Evolutionary conservation across 2,329 filamentous ascomycete genomes (phyloP), one percentile per base, ranked within the genome.

Genomic region (Xylaria sp.): DNA sequence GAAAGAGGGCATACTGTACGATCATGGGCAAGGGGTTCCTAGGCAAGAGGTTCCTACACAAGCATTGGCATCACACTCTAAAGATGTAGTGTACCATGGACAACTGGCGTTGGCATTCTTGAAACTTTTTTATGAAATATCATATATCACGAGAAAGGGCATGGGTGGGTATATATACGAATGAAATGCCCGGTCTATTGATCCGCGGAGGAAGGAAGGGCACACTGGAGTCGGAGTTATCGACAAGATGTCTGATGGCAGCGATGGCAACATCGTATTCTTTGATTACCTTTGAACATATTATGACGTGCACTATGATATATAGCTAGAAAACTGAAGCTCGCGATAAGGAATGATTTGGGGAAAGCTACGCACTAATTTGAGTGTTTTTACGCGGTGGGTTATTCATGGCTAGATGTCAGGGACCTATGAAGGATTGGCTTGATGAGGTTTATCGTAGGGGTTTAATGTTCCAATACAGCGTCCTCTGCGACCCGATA

Each of bases 81-180:
- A 55, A 25, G 25, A 58, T 60, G 52, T 46, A 39, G 18, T 32
- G 59, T 57, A 63, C 25, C 20, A 56, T 52, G 15, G 60, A 64
- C 36, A 32, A 30, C 20, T 8, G 67, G 63, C 52, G 56, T 67
- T 62, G 60, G 43, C 41, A 65, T 59, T 50, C 34, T 41, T 57
- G 20, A 34, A 60, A 13, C 15, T 39, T 61, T 53, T 55, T 55
- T 12, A 57, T 28, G 23, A 25, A 15, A 32, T 46, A 7, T 60
- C 57, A 15, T 41, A 25, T 25, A n/a, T n/a, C n/a, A 18, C 6
- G 10, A 23, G 28, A 46, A 30, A 57, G 46, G 64, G 43, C 12
- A 48, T 46, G 59, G 15, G 55, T 46, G 59, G 15, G 36, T 39
- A 39, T 62, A 69, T 53, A 65, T 34, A 41, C 25, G 10, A 25